phyloP scores from a whole-genome alignment of 2,329 filamentous ascomycete species.

The Beauveria australis region DNA sequence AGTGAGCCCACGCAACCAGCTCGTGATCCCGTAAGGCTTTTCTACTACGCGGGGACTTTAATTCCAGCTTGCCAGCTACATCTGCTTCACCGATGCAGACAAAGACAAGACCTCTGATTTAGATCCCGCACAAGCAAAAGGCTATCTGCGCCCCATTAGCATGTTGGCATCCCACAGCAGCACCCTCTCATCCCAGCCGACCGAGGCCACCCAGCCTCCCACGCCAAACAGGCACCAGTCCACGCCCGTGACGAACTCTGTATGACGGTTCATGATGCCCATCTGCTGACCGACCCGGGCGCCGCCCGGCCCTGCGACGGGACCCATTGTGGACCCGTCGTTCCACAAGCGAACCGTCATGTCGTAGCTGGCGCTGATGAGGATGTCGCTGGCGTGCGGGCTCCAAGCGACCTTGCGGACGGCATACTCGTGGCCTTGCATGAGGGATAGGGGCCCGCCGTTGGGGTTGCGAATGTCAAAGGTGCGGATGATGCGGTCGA shows the following conservation, averaged over 20 bases:
- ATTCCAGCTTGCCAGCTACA: not conserved
- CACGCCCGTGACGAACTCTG: conserved; percentile 91
- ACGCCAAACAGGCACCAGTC: conserved; percentile 97
- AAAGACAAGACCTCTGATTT: not conserved
- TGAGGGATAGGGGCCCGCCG: conserved; percentile 61
- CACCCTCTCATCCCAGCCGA: conserved; percentile 88
- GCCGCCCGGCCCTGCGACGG: conserved; percentile 22
- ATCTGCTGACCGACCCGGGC: conserved; percentile 58
- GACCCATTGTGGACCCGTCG: conserved; percentile 49
- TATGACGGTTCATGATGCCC: conserved; percentile 84
- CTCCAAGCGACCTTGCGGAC: conserved; percentile 83
- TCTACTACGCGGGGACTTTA: not conserved
- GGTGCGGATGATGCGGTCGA: conserved; percentile 77
- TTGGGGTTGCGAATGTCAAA: conserved; percentile 79
- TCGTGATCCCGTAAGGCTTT: not conserved
- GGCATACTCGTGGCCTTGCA: conserved; percentile 86
- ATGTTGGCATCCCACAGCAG: conserved; percentile 81
- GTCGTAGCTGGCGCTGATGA: conserved; percentile 89
- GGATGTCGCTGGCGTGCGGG: conserved; percentile 80
- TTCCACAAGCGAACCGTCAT: conserved; percentile 96
- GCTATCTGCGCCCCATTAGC: conserved; percentile 26
- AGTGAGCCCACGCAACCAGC: not conserved
- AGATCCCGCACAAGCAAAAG: not conserved
- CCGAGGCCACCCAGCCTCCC: conserved; percentile 91
- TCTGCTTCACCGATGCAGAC: not conserved